These are phyloP conservation scores for Chrysochromulina tobinii DNA, from an alignment of 78 protist genomes.

Conservation along the genomic window DNA sequence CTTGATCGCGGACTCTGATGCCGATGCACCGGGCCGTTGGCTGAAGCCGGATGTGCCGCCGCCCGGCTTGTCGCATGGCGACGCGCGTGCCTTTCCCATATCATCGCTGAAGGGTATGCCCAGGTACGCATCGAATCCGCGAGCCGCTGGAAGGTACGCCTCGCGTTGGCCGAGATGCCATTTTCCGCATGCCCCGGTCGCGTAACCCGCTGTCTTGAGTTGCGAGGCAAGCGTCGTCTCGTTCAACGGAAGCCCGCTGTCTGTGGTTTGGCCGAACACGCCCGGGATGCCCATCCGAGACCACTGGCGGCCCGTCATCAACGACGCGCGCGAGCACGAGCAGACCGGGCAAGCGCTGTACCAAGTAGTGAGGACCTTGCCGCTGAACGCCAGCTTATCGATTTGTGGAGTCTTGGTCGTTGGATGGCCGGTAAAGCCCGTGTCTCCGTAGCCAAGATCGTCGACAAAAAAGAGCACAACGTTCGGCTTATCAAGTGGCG, in stretches of 20 bases:
- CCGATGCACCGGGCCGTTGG: background rate
- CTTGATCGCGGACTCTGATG: background rate
- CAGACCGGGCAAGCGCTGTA: slow-evolving; percentile 6
- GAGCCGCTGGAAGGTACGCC: background rate
- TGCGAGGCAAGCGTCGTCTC: slow-evolving; percentile 18
- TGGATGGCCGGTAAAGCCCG: background rate
- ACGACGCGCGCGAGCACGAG: background rate
- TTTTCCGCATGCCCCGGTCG: slow-evolving; percentile 33
- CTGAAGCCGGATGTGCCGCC: too few relatives aligned
- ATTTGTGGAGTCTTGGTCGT: slow-evolving; percentile 27
- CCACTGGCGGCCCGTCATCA: slow-evolving; percentile 35
- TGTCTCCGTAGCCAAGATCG: slow-evolving; percentile 22
- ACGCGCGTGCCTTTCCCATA: background rate
- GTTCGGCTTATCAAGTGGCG: background rate
- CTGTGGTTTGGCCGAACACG: background rate
- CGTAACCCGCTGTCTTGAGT: background rate
- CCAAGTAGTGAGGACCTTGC: slow-evolving; percentile 13
- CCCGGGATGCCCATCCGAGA: background rate
- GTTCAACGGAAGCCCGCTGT: background rate
- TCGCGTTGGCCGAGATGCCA: background rate
- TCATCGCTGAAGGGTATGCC: background rate
- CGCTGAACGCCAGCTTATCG: slow-evolving; percentile 15
- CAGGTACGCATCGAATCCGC: background rate
- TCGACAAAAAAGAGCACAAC: background rate
- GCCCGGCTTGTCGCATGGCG: background rate